Base-by-base conservation (phyloP, 768 basidiomycete genomes). In the Hysterangium stoloniferum region DNA sequence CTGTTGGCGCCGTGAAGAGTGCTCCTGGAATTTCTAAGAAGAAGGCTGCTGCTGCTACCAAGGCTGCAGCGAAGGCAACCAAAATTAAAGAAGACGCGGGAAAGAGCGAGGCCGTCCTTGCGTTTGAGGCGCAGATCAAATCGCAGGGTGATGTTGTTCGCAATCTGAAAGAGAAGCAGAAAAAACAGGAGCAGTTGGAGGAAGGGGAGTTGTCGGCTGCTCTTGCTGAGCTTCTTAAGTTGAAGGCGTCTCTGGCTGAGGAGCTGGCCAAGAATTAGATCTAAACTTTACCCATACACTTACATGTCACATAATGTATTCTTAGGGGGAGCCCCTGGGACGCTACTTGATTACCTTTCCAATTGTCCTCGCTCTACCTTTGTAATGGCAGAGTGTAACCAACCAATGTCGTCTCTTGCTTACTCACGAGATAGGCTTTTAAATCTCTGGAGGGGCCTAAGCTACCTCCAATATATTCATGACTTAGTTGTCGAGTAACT, bases 131-230 rank as follows among this genome's bases (percentile, higher is more conserved):
- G 36, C 81, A 82, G 71, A 72, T 96, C 33, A 71, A 79, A 33
- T 77, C 76, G 45, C 91, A 96, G 63, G 92, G 88, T 0, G 75
- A 79, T 41, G 59, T 74, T 15, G 86, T 97, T 13, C 76, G 88
- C 31, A 64, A 71, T 45, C 62, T 97, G 60, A 95, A 89, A 65
- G 76, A 67, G 52, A 75, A 75, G 62, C 58, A 47, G 62, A 70
- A 68, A 3, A 76, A 77, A 6, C 81, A 78, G 67, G 75, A 76
- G 11, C 63, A 75, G 34, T 77, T 79, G 57, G 63, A 75, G n/a
- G 85, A 86, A 45, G 76, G 68, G 44, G 72, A 81, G 63, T 75
- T 83, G 34, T 74, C 75, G 40, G 67, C 54, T 38, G 84, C 80
- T 1, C 80, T 90, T 8, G 73, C 76, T 35, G 70, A 73, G 49